These are phyloP conservation scores for Termitomyces sp. DNA, from an alignment of 768 basidiomycete genomes.

Conservation along the genomic window DNA sequence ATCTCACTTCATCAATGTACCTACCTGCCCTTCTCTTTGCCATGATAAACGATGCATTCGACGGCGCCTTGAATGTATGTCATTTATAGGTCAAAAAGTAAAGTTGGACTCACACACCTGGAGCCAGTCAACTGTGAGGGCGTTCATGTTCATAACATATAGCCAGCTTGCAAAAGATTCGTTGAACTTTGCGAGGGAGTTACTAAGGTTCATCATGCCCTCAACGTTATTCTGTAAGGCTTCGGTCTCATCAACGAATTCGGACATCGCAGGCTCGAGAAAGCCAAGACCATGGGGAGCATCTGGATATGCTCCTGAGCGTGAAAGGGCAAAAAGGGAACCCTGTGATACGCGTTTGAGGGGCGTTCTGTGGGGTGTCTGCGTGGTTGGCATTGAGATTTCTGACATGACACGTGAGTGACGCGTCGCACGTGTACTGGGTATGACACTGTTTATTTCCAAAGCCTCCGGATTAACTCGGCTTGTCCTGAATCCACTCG, in stretches of 20 bases:
- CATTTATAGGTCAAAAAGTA: neutral
- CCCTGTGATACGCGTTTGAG: constrained; percentile 89
- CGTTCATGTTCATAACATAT: constrained; percentile 93
- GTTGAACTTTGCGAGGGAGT: constrained; percentile 82
- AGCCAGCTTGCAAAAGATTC: constrained; percentile 91
- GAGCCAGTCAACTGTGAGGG: constrained; percentile 90
- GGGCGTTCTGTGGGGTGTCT: constrained; percentile 72
- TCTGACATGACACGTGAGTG: constrained; percentile 14
- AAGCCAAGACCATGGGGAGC: constrained; percentile 85
- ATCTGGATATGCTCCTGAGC: constrained; percentile 67
- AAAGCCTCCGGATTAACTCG: constrained; percentile 21
- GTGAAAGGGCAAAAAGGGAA: constrained; percentile 82
- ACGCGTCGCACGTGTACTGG: constrained; percentile 25
- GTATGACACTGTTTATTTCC: constrained; percentile 15
- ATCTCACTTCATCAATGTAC: constrained; percentile 8
- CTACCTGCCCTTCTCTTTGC: constrained; percentile 62
- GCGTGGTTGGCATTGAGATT: constrained; percentile 19
- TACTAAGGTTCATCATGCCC: constrained; percentile 65
- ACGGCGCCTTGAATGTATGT: constrained; percentile 47
- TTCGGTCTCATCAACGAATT: constrained; percentile 88
- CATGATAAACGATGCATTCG: constrained; percentile 53
- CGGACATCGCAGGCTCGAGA: constrained; percentile 78
- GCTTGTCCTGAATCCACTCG: constrained; percentile 13
- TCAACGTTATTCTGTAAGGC: constrained; percentile 73
- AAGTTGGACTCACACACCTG: constrained; percentile 47